phyloP scores from a whole-genome alignment of 2,329 filamentous ascomycete species.

The Clarireedia hainanense region DNA sequence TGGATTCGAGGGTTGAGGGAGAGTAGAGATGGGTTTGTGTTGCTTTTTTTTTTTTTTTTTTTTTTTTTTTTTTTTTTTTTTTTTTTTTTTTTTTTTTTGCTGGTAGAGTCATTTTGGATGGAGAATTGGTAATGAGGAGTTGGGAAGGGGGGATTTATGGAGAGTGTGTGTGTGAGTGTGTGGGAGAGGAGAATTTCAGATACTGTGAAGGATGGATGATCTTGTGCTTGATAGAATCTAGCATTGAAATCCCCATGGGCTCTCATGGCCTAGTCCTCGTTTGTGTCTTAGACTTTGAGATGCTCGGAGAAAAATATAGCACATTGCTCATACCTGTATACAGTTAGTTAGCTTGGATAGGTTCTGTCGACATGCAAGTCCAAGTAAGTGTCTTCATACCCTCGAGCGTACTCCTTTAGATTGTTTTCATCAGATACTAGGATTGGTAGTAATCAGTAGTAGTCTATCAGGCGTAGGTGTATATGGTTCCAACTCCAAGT shows the following conservation, averaged over 20 bases:
- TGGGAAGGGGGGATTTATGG: too few species aligned
- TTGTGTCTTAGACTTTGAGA: neutral
- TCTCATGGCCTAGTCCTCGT: neutral
- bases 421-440: conserved; percentile 32
- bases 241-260: neutral
- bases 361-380: neutral
- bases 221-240: neutral
- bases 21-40: too few species aligned
- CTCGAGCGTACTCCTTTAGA: conserved; percentile 26
- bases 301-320: neutral
- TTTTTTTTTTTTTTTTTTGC: too few species aligned
- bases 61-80: too few species aligned
- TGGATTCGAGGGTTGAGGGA: too few species aligned
- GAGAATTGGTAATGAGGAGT: too few species aligned
- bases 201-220: too few species aligned
- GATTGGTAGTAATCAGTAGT: neutral
- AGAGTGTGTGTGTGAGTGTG: too few species aligned
- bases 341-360: neutral
- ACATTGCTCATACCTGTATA: neutral
- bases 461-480: neutral
- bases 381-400: neutral
- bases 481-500: neutral
- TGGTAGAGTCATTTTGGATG: too few species aligned
- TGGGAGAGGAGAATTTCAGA: too few species aligned
- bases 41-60: too few species aligned